Percentiles rank a stretch among this genome's conserved stretches.
These are phyloP conservation scores for Neurospora sp. DNA, from an alignment of 495 filamentous ascomycete genomes.

Conservation along the genomic window DNA sequence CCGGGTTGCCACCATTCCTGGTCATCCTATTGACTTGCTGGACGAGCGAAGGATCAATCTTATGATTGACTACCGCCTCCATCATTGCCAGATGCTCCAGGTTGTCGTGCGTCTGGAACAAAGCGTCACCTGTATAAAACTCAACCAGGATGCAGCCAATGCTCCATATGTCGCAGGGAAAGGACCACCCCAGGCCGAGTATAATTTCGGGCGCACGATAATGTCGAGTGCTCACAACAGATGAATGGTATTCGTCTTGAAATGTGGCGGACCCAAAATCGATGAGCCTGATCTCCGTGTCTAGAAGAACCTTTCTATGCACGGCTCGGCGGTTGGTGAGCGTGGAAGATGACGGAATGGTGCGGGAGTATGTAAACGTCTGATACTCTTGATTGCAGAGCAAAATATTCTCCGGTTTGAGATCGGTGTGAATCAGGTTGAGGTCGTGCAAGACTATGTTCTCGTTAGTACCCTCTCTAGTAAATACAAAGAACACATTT, in stretches of 20 bases:
- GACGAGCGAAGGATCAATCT: slow-evolving; percentile 67
- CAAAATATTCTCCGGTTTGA: slow-evolving; percentile 97
- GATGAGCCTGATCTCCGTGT: slow-evolving; percentile 93
- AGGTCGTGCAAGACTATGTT: slow-evolving; percentile 82
- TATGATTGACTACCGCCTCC: slow-evolving; percentile 72
- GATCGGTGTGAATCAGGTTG: slow-evolving; percentile 94
- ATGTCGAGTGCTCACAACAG: slow-evolving; percentile 90
- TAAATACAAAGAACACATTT: not conserved
- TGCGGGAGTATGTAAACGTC: slow-evolving; percentile 92
- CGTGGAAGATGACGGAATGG: slow-evolving; percentile 83
- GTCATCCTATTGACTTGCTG: slow-evolving; percentile 59
- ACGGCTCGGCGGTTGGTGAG: slow-evolving; percentile 66
- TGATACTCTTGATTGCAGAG: slow-evolving; percentile 84
- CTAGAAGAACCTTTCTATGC: slow-evolving; percentile 78
- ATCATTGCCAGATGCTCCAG: slow-evolving; percentile 99
- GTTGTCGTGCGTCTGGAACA: slow-evolving; percentile 98
- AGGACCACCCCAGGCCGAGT: slow-evolving; percentile 92
- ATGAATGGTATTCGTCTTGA: slow-evolving; percentile 96
- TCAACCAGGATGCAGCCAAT: slow-evolving; percentile 99
- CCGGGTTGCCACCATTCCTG: slow-evolving; percentile 58
- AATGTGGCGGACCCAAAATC: slow-evolving; percentile 98
- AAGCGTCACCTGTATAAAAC: slow-evolving; percentile 93
- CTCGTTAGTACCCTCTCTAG: slow-evolving; percentile 15
- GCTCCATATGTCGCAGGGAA: slow-evolving; percentile 97
- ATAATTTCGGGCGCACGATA: slow-evolving; percentile 98